phyloP scores from a whole-genome alignment of 2,329 filamentous ascomycete species.

The Clonostachys chloroleuca region DNA sequence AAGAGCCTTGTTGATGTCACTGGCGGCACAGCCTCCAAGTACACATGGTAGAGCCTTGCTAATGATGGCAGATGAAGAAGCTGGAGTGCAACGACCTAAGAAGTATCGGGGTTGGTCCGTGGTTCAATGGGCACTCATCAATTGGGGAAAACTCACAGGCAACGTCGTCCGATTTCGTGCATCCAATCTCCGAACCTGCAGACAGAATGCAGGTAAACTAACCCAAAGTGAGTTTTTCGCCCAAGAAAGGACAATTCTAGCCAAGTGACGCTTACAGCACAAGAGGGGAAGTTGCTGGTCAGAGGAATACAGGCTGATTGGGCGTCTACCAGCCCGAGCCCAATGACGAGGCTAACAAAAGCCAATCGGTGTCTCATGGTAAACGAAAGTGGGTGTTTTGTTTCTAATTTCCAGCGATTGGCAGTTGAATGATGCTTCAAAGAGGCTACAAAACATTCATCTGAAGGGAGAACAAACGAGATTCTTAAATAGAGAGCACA shows the following conservation, averaged over 20 bases:
- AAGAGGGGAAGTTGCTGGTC: slow-evolving; percentile 12
- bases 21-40: slow-evolving; percentile 6
- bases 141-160: slow-evolving; percentile 8
- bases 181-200: slow-evolving; percentile 12
- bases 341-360: slow-evolving; percentile 9
- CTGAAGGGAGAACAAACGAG: too few species aligned
- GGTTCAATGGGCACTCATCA: background rate
- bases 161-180: slow-evolving; percentile 12
- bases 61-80: slow-evolving; percentile 9
- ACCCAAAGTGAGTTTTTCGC: background rate
- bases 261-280: slow-evolving; percentile 10
- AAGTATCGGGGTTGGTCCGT: background rate
- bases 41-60: slow-evolving; percentile 10
- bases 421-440: too few species aligned
- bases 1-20: slow-evolving; percentile 8
- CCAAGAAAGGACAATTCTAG: background rate
- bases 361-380: background rate
- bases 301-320: slow-evolving; percentile 10
- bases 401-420: too few species aligned
- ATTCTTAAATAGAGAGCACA: too few species aligned
- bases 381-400: too few species aligned
- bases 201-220: slow-evolving; percentile 12
- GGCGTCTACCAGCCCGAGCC: slow-evolving; percentile 8
- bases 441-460: too few species aligned
- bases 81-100: slow-evolving; percentile 12